Base-by-base conservation (phyloP, 2,329 filamentous ascomycete genomes). In the Byssothecium circinans region DNA sequence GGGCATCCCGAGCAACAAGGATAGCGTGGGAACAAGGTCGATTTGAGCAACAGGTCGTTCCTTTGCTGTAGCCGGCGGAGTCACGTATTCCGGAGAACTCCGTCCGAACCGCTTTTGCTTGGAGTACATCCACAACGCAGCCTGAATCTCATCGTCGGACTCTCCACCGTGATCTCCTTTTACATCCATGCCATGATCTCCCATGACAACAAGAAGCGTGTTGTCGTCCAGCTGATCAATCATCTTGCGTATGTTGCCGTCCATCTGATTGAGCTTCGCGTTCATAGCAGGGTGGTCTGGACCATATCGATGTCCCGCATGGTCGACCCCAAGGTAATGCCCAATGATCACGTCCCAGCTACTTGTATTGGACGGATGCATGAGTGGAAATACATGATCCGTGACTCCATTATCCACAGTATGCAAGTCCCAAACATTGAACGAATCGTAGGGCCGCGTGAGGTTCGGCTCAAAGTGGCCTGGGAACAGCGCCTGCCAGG, bases 121-220 rank as follows among this genome's bases (percentile, higher is more conserved):
- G 1, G 94, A 95, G 70, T 97, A 99, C 91, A 99, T 95, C 92
- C 94, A 99, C 38, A 99, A 72, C 2, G 94, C 91, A 46, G 94
- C 91, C 70, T 99, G 85, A 6, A 99, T 83, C 69, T 99, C 94
- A 55, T 97, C 91, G 58, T 96, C 89, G 25, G 92, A 96, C 75
- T 99, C 94, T 45, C 94, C 94, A n/a, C 94, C 94, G 65, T 99
- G 94, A 58, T 99, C 94, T 15, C 94, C 94, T 74, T 99, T 97
- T 51, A 82, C 78, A 70, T 99, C 94, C 94, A 99, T 99, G 10
- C 94, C 94, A 66, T 99, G 94, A 68, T 99, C 94, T n/a, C 94
- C 94, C 90, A 99, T 95, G 12, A 99, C 88, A 17, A 99, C 84
- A 29, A 99, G 76, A 18, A 99, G 76, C 0, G 94, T 99, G 45